Evolutionary conservation across 2,329 filamentous ascomycete species (phyloP).

Genomic region (Paradendryphiella salina): DNA sequence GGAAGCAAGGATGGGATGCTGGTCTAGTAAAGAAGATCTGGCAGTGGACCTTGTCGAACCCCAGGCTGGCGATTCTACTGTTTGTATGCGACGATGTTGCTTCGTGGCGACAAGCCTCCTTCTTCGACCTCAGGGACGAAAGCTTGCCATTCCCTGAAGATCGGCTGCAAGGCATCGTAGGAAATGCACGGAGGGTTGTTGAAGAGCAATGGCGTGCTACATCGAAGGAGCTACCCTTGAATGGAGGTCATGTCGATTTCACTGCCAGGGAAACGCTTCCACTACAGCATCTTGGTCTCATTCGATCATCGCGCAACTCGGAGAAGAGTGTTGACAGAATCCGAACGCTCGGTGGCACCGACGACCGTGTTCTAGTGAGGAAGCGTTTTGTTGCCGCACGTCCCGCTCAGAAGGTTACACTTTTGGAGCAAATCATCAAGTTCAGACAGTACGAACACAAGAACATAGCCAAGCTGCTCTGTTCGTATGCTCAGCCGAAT

Average conservation of each 20-base stretch:
- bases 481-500: conserved; percentile 46
- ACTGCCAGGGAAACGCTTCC: conserved; percentile 44
- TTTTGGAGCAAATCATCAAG: conserved; percentile 45
- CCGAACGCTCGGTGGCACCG: conserved; percentile 39
- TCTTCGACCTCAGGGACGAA: conserved; percentile 46
- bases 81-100: conserved; percentile 47
- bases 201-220: conserved; percentile 49
- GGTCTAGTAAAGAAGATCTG: conserved; percentile 43
- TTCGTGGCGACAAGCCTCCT: conserved; percentile 45
- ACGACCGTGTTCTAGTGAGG: conserved; percentile 42
- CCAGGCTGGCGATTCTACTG: conserved; percentile 44
- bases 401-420: conserved; percentile 41
- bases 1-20: conserved; percentile 44
- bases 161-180: conserved; percentile 45
- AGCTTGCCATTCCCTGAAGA: conserved; percentile 46
- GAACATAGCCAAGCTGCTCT: conserved; percentile 45
- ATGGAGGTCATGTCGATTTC: conserved; percentile 46
- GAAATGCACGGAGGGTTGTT: conserved; percentile 45
- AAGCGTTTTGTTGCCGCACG: conserved; percentile 45
- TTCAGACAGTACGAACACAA: conserved; percentile 47
- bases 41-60: conserved; percentile 49
- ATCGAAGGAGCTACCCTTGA: conserved; percentile 45
- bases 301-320: conserved; percentile 38
- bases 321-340: conserved; percentile 46
- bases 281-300: conserved; percentile 37